These are phyloP conservation scores for Albizia julibrissin DNA, from an alignment of 306 rosid species.

Conservation along the genomic window DNA sequence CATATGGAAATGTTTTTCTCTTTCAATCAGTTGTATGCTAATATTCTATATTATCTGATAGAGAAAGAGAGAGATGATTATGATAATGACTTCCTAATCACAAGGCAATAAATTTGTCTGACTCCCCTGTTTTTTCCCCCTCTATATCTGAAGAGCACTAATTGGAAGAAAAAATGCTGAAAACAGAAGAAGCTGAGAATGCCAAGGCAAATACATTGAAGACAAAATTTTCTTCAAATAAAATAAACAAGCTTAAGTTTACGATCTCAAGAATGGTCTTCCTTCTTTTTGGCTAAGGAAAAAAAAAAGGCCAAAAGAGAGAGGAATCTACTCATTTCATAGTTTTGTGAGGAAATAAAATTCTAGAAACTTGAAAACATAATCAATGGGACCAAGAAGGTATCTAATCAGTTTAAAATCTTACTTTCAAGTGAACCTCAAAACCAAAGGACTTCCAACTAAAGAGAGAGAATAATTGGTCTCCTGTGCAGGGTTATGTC, in stretches of 20 bases:
- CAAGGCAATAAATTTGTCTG: conserved; percentile 4
- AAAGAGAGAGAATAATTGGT: neutral
- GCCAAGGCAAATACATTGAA: neutral
- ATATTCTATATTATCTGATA: conserved; percentile 1
- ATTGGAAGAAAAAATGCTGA: neutral
- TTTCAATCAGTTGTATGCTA: neutral
- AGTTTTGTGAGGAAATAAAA: neutral
- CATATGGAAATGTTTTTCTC: conserved; percentile 23
- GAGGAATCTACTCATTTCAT: neutral
- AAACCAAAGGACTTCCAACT: neutral
- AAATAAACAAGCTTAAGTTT: neutral
- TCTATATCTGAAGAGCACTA: neutral
- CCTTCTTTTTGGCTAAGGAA: neutral
- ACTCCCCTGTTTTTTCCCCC: too few relatives aligned
- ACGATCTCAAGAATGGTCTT: neutral
- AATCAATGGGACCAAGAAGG: neutral
- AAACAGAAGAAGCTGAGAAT: neutral
- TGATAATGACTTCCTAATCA: conserved; percentile 16
- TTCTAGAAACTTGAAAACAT: neutral
- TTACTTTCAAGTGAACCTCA: neutral
- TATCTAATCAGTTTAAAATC: neutral
- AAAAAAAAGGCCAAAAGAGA: neutral
- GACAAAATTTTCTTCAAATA: neutral
- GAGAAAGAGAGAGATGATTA: neutral
- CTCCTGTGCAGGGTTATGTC: neutral